Conservation (phyloP, 495 filamentous ascomycete genomes). For the Haplographium delicatum region DNA sequence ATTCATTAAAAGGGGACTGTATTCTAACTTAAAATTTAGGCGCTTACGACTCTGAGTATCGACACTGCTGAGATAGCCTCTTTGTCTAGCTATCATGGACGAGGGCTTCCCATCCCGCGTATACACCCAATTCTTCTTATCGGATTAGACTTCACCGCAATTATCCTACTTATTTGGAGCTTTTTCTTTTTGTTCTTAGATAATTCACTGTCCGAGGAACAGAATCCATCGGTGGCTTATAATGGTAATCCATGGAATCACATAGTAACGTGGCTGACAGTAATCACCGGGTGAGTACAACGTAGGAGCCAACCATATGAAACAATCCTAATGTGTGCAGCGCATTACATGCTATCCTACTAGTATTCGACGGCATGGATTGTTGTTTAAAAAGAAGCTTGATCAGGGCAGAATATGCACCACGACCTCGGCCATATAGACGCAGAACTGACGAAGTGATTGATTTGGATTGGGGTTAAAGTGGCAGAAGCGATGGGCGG, state of each 20-base stretch:
- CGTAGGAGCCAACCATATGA: no score
- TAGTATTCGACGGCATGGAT: slow-evolving; percentile 6
- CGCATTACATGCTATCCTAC: not conserved
- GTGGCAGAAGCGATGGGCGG: not conserved
- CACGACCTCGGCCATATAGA: not conserved
- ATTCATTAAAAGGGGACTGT: no score
- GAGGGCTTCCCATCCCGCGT: not conserved
- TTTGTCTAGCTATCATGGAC: not conserved
- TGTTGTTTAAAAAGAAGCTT: not conserved
- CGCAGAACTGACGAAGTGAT: not conserved
- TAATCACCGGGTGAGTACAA: not conserved
- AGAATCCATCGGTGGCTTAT: not conserved
- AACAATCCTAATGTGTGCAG: not conserved
- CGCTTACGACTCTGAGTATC: not conserved
- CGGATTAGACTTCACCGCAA: not conserved
- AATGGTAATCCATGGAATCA: not conserved
- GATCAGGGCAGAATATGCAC: no score
- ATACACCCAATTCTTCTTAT: slow-evolving; percentile 3
- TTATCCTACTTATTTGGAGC: slow-evolving; percentile 4
- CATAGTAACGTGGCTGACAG: slow-evolving; percentile 4
- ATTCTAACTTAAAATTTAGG: no score
- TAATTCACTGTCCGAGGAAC: not conserved
- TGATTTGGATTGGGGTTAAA: not conserved
- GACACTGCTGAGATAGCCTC: not conserved
- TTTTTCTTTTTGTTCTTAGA: slow-evolving; percentile 6